These are phyloP conservation scores for Trichoderma sp. DNA, from an alignment of 2,329 filamentous ascomycete species.

Conservation along the genomic window DNA sequence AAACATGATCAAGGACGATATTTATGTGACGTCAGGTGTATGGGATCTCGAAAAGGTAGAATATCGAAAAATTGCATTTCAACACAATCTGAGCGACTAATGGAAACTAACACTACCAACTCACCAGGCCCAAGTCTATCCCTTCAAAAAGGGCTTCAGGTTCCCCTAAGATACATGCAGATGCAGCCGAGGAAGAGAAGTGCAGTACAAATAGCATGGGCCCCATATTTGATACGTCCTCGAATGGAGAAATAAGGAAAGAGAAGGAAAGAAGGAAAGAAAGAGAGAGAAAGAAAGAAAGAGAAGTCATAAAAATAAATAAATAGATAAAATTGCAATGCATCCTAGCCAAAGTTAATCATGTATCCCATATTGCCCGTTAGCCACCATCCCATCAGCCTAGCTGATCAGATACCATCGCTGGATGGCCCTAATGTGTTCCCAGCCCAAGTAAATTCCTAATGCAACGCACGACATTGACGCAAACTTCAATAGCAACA, in stretches of 20 bases:
- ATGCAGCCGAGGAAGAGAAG: background rate
- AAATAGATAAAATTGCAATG: background rate
- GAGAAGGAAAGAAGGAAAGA: background rate
- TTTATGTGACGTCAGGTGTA: constrained; percentile 68
- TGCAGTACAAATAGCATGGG: background rate
- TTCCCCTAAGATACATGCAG: background rate
- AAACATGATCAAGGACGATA: constrained; percentile 64
- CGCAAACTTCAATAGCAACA: background rate
- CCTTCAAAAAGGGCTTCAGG: constrained; percentile 45
- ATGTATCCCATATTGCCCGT: background rate
- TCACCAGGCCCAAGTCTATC: constrained; percentile 48
- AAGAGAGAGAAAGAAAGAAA: background rate
- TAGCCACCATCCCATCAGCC: constrained; percentile 16
- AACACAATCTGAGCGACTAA: background rate
- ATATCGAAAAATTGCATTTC: constrained; percentile 19
- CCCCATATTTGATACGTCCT: background rate
- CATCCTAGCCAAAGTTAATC: background rate
- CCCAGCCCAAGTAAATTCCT: constrained; percentile 4
- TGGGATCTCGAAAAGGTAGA: constrained; percentile 73
- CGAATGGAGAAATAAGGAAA: background rate
- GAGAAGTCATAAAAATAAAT: too few species aligned
- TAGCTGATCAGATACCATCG: constrained; percentile 25
- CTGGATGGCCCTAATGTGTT: constrained; percentile 25
- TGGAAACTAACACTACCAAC: background rate
- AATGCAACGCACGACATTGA: background rate